Conservation (phyloP, 306 rosid species). For the Quercus robur region DNA sequence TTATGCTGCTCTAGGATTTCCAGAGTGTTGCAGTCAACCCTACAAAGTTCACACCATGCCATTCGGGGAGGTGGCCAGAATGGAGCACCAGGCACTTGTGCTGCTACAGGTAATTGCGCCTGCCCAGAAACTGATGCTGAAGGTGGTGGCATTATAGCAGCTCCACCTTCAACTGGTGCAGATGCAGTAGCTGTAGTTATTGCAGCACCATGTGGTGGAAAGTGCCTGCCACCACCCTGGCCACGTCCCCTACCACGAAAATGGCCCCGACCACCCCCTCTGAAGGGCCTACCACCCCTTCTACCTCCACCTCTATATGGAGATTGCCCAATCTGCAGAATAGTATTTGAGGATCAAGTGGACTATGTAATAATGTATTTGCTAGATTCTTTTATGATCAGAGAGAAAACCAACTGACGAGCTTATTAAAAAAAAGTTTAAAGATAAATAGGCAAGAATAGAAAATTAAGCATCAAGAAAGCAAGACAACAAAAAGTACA, state of each 20-base stretch:
- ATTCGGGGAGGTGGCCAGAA: slow-evolving; percentile 36
- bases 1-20: slow-evolving; percentile 80
- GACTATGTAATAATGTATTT: slow-evolving; percentile 28
- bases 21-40: slow-evolving; percentile 75
- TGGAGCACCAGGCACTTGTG: slow-evolving; percentile 50
- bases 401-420: slow-evolving; percentile 3
- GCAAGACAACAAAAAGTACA: neutral
- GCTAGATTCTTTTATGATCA: slow-evolving; percentile 15
- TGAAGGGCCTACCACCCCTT: slow-evolving; percentile 66
- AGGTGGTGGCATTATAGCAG: slow-evolving; percentile 33
- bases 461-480: neutral
- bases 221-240: slow-evolving; percentile 57
- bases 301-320: slow-evolving; percentile 71
- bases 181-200: slow-evolving; percentile 29
- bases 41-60: slow-evolving; percentile 79
- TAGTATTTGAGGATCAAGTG: slow-evolving; percentile 39
- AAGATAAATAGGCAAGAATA: neutral
- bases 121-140: slow-evolving; percentile 41
- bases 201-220: slow-evolving; percentile 46
- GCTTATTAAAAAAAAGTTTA: neutral
- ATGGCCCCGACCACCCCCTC: slow-evolving; percentile 66
- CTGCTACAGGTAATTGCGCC: slow-evolving; percentile 28
- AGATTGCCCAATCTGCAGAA: slow-evolving; percentile 62
- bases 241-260: slow-evolving; percentile 55
- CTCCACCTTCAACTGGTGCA: slow-evolving; percentile 40